A percentile compares a stretch with the other conserved stretches of the same genome.
These are phyloP conservation scores for Spinacia oleracea DNA, from an alignment of 179 eudicot genomes.

Conservation along the genomic window DNA sequence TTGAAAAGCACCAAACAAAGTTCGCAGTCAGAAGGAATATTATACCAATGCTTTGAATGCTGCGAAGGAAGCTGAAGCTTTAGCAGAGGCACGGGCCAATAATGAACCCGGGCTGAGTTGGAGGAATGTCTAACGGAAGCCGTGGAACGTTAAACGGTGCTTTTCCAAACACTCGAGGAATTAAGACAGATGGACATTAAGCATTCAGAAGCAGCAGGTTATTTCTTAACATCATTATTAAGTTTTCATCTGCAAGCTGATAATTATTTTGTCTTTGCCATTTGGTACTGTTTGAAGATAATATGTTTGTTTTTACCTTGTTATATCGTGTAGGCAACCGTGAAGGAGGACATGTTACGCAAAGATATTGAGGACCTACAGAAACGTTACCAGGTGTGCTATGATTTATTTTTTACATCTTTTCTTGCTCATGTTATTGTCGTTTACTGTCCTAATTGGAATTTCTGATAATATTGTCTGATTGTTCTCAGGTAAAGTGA, in stretches of 20 bases:
- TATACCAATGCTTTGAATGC: slow-evolving; percentile 77
- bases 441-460: neutral
- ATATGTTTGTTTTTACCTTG: no score
- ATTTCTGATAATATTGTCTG: neutral
- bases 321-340: no score
- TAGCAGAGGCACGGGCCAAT: slow-evolving; percentile 86
- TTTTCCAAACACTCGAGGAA: slow-evolving; percentile 83
- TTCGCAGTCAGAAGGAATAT: slow-evolving; percentile 86
- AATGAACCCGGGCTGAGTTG: slow-evolving; percentile 73
- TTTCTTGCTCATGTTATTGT: neutral
- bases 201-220: slow-evolving; percentile 90
- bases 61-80: slow-evolving; percentile 92
- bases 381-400: no score
- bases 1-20: no score
- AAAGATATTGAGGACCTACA: no score
- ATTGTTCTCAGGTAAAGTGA: slow-evolving; percentile 80
- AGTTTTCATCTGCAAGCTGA: slow-evolving; percentile 11
- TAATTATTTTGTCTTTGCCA: neutral
- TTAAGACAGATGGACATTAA: slow-evolving; percentile 78
- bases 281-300: no score
- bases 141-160: slow-evolving; percentile 78
- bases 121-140: slow-evolving; percentile 77
- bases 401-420: neutral
- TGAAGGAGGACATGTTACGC: no score
- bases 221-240: slow-evolving; percentile 17